phyloP scores from a whole-genome alignment of 2,329 filamentous ascomycete genomes.

The Trichoderma atrobrunneum region DNA sequence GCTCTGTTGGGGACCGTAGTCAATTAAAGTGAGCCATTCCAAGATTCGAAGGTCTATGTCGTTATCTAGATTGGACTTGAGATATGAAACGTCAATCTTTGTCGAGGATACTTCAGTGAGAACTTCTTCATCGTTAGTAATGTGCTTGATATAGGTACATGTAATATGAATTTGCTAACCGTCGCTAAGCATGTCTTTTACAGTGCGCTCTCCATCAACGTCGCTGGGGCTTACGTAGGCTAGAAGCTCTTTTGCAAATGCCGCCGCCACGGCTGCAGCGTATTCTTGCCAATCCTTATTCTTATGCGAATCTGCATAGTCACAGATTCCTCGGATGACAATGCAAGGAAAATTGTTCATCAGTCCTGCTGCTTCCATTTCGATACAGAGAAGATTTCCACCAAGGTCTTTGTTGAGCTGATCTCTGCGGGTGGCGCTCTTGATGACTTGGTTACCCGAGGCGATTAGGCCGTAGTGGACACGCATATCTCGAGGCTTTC shows the following conservation, averaged over 20 bases:
- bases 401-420: background rate
- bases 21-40: constrained; percentile 38
- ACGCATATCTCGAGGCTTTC: background rate
- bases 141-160: background rate
- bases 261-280: background rate
- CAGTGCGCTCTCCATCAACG: background rate
- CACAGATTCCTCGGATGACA: constrained; percentile 5
- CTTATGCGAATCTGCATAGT: constrained; percentile 14
- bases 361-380: background rate
- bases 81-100: background rate
- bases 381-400: background rate
- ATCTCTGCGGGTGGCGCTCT: background rate
- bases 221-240: background rate
- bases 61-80: background rate
- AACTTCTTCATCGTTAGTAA: background rate
- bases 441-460: background rate
- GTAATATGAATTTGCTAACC: background rate
- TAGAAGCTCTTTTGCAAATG: constrained; percentile 9
- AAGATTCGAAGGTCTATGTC: constrained; percentile 24
- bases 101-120: no score
- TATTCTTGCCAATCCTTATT: background rate
- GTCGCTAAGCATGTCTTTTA: background rate
- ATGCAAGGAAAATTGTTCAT: background rate
- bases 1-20: constrained; percentile 40
- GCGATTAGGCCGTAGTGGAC: constrained; percentile 2